These are phyloP conservation scores for Fusarium sacchari DNA, from an alignment of 2,329 filamentous ascomycete species.

Conservation along the genomic window DNA sequence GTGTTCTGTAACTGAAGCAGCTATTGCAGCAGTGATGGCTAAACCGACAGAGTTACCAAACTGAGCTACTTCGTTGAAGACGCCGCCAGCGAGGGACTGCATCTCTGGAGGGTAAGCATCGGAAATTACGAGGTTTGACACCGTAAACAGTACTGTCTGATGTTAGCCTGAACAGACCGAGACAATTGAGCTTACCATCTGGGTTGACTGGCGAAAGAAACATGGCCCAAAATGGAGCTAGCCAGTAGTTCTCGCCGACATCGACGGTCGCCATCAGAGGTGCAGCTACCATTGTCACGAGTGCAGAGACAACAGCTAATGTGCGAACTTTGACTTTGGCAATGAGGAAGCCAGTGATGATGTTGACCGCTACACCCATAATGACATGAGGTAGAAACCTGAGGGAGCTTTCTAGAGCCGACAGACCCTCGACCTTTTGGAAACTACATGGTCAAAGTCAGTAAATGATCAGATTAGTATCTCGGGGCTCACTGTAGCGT, in stretches of 20 bases:
- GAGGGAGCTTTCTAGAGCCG: conserved; percentile 58
- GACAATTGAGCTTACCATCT: conserved; percentile 46
- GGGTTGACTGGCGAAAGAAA: conserved; percentile 56
- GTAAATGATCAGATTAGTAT: neutral
- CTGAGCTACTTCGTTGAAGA: conserved; percentile 68
- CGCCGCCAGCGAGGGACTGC: conserved; percentile 67
- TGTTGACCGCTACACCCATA: conserved; percentile 55
- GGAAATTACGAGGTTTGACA: conserved; percentile 64
- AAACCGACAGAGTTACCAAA: conserved; percentile 66
- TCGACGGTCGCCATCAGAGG: conserved; percentile 64
- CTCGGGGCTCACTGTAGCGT: conserved; percentile 55
- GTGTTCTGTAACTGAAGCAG: conserved; percentile 55
- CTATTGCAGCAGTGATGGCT: conserved; percentile 61
- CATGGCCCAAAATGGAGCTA: conserved; percentile 55
- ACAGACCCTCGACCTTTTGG: conserved; percentile 58
- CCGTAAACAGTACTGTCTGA: conserved; percentile 60
- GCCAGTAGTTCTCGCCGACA: conserved; percentile 62
- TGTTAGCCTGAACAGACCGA: neutral
- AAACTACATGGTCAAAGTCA: conserved; percentile 49
- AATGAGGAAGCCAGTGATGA: conserved; percentile 55
- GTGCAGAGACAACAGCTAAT: conserved; percentile 52
- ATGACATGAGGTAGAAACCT: conserved; percentile 60
- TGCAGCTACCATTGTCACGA: conserved; percentile 58
- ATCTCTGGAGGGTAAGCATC: conserved; percentile 63
- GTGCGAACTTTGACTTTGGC: conserved; percentile 51